Evolutionary conservation across 129 eudicot species (phyloP).

Genomic region (Escallonia herrerae): DNA sequence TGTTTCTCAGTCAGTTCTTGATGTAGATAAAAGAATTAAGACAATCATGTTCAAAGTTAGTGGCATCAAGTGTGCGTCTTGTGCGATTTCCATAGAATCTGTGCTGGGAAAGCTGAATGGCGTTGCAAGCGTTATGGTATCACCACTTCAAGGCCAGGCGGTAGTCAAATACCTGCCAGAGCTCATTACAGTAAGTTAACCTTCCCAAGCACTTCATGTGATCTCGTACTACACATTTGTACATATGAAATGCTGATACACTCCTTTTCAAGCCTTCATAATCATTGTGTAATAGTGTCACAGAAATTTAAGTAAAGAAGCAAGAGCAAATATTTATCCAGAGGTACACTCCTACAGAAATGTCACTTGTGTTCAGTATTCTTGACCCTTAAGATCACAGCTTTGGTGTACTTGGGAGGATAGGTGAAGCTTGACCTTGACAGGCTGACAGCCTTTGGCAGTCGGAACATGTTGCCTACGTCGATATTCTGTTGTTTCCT

Average conservation of each 20-base stretch:
- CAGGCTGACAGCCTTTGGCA: background rate
- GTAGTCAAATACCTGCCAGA: slow-evolving; percentile 72
- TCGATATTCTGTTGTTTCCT: too few relatives aligned
- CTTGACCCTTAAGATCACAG: background rate
- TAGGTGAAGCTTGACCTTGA: background rate
- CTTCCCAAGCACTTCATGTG: too few relatives aligned
- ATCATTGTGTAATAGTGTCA: too few relatives aligned
- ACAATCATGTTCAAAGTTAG: slow-evolving; percentile 53
- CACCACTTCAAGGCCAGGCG: slow-evolving; percentile 86
- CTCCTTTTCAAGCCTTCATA: too few relatives aligned
- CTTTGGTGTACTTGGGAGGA: background rate
- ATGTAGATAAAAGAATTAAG: slow-evolving; percentile 30
- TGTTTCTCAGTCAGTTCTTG: slow-evolving; percentile 18
- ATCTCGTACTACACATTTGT: too few relatives aligned
- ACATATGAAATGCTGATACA: too few relatives aligned
- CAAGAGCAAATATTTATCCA: too few relatives aligned
- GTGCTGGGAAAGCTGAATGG: slow-evolving; percentile 64
- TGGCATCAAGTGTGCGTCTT: slow-evolving; percentile 75
- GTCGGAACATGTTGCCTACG: background rate
- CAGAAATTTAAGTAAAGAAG: too few relatives aligned
- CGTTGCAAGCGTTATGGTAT: slow-evolving; percentile 57
- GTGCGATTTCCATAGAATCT: slow-evolving; percentile 71
- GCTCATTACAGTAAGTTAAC: slow-evolving; percentile 51
- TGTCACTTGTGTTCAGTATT: background rate
- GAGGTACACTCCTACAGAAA: too few relatives aligned